A percentile compares a stretch with the other conserved stretches of the same genome.
These are phyloP conservation scores for Cutaneotrichosporon mucoides DNA, from an alignment of 1,284 basidiomycete genomes.

Conservation along the genomic window DNA sequence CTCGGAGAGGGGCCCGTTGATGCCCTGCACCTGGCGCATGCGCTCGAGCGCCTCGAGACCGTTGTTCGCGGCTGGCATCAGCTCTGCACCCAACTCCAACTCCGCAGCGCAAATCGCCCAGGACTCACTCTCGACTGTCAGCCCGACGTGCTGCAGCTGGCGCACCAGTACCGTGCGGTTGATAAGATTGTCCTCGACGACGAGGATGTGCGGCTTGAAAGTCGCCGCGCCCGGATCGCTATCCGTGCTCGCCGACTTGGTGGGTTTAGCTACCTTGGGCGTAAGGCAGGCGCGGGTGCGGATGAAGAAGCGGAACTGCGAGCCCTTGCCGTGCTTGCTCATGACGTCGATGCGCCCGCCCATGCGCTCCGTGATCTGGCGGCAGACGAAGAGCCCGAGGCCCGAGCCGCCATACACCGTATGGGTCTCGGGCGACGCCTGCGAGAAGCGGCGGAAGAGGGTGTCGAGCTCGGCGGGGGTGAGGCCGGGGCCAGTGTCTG, in stretches of 20 bases:
- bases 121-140: constrained; percentile 4
- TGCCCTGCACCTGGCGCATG: constrained; percentile 15
- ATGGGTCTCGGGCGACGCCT: constrained; percentile 26
- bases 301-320: constrained; percentile 49
- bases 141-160: constrained; percentile 17
- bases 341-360: constrained; percentile 29
- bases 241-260: not conserved
- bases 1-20: too few relatives aligned
- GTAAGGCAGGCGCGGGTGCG: not conserved
- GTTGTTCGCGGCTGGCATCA: constrained; percentile 37
- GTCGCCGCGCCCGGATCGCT: not conserved
- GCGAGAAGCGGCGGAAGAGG: constrained; percentile 31
- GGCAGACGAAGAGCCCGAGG: constrained; percentile 32
- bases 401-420: constrained; percentile 34
- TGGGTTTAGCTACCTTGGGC: not conserved
- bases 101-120: not conserved
- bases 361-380: constrained; percentile 28
- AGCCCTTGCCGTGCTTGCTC: constrained; percentile 25
- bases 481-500: constrained; percentile 33
- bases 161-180: constrained; percentile 33
- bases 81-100: not conserved
- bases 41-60: constrained; percentile 50
- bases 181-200: constrained; percentile 42
- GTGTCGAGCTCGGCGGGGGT: constrained; percentile 21
- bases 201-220: constrained; percentile 23